phyloP scores from a whole-genome alignment of 257 asterid species.

The Solanum piurae region DNA sequence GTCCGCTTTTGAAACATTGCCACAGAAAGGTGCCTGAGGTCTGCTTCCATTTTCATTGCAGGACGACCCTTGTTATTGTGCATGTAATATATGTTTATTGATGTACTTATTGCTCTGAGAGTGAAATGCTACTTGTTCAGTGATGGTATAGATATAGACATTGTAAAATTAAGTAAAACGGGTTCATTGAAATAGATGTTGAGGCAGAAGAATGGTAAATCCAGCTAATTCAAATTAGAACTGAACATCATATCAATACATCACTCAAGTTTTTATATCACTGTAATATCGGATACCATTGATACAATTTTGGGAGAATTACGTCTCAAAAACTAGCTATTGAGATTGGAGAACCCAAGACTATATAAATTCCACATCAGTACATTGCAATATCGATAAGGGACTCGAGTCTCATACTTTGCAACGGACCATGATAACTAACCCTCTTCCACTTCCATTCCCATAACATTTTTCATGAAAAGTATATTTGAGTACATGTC shows the following conservation, averaged over 20 bases:
- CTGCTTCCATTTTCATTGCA: neutral
- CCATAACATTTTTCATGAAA: neutral
- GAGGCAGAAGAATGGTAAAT: neutral
- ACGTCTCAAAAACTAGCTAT: neutral
- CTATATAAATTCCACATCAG: neutral
- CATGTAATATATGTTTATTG: neutral
- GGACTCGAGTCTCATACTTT: neutral
- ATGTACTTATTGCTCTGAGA: neutral
- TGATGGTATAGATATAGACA: neutral
- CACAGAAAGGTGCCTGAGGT: conserved; percentile 76
- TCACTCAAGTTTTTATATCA: too few relatives aligned
- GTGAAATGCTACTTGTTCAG: neutral
- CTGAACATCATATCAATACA: neutral
- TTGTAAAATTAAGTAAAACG: neutral
- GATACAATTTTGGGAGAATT: neutral
- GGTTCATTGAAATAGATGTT: neutral
- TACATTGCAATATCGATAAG: neutral
- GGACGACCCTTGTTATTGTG: neutral
- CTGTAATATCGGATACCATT: neutral
- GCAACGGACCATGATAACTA: neutral
- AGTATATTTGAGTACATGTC: neutral
- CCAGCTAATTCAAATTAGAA: neutral
- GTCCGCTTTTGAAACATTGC: conserved; percentile 91
- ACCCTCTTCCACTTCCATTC: neutral
- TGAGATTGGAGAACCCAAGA: neutral